Conservation (phyloP, 495 filamentous ascomycete genomes). For the Penicillium steckii region DNA sequence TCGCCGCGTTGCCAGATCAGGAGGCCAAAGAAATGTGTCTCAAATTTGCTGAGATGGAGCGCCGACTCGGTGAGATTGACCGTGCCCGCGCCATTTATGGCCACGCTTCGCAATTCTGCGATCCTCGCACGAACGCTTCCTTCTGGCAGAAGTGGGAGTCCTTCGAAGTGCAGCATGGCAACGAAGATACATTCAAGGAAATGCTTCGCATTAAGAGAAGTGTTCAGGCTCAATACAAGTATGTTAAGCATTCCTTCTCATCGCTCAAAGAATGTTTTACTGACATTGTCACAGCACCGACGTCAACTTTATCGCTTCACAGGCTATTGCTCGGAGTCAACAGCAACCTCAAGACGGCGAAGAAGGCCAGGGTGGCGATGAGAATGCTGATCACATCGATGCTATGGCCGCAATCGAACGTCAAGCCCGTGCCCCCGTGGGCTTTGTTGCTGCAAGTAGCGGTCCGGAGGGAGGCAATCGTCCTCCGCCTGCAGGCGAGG, state of each 20-base stretch:
- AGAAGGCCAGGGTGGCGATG: slow-evolving; percentile 34
- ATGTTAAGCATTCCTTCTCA: slow-evolving; percentile 26
- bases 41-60: slow-evolving; percentile 99
- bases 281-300: slow-evolving; percentile 63
- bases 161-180: slow-evolving; percentile 96
- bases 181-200: slow-evolving; percentile 99
- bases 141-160: slow-evolving; percentile 98
- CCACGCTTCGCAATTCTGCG: slow-evolving; percentile 95
- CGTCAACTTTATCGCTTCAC: slow-evolving; percentile 96
- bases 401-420: slow-evolving; percentile 91
- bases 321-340: slow-evolving; percentile 84
- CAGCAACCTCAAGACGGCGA: slow-evolving; percentile 47
- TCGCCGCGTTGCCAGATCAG: slow-evolving; percentile 85
- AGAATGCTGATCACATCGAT: slow-evolving; percentile 62
- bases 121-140: slow-evolving; percentile 80
- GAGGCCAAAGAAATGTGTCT: slow-evolving; percentile 98
- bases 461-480: slow-evolving; percentile 74
- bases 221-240: slow-evolving; percentile 96
- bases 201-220: slow-evolving; percentile 98
- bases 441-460: slow-evolving; percentile 85
- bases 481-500: slow-evolving; percentile 38
- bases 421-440: slow-evolving; percentile 81
- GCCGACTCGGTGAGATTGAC: slow-evolving; percentile 93
- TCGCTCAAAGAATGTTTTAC: slow-evolving; percentile 3
- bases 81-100: slow-evolving; percentile 93